phyloP scores from a whole-genome alignment of 169 alveolate species.

The Plasmodium gaboni region DNA sequence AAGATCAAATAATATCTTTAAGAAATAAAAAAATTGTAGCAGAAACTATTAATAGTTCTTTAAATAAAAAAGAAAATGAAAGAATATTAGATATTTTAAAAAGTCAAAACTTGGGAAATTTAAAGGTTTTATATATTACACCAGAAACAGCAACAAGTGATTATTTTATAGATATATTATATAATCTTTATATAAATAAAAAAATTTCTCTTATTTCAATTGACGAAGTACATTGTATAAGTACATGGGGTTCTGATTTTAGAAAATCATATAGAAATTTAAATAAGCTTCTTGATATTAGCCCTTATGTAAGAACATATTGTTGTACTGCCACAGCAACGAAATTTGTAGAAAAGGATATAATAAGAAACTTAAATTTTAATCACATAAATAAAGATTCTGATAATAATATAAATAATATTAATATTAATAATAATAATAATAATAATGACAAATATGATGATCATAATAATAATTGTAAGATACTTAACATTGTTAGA shows the following conservation, averaged over 20 bases:
- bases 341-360: conserved; percentile 94
- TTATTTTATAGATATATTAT: conserved; percentile 74
- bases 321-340: conserved; percentile 99
- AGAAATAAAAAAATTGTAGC: conserved; percentile 88
- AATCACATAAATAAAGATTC: conserved; percentile 75
- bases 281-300: conserved; percentile 86
- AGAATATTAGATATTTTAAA: conserved; percentile 53
- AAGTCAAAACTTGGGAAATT: conserved; percentile 70
- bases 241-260: conserved; percentile 94
- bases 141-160: conserved; percentile 89
- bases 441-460: too few relatives aligned
- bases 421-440: conserved; percentile 5
- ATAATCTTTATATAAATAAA: conserved; percentile 80
- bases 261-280: conserved; percentile 93
- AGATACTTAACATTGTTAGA: conserved; percentile 69
- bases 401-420: too few relatives aligned
- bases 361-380: conserved; percentile 89
- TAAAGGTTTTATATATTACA: conserved; percentile 85
- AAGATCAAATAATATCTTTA: conserved; percentile 93
- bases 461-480: conserved; percentile 69
- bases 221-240: conserved; percentile 94
- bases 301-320: conserved; percentile 94
- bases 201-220: conserved; percentile 88
- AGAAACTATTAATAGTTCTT: conserved; percentile 79
- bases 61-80: conserved; percentile 61